These are phyloP conservation scores for Pelargonium fulgidum DNA, from an alignment of 441 rosid species.

Conservation along the genomic window DNA sequence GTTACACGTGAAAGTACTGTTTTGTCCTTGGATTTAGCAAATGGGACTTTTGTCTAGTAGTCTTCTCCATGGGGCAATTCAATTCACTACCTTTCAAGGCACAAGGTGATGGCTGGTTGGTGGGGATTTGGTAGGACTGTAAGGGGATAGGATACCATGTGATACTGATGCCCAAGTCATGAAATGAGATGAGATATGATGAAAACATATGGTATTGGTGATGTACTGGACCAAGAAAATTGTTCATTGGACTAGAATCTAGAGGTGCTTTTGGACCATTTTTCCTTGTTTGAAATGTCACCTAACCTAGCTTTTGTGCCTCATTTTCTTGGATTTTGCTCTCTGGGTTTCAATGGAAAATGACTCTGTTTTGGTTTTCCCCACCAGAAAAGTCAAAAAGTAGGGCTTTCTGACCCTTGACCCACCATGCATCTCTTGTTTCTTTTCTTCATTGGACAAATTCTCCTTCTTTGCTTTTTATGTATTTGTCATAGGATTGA, in stretches of 20 bases:
- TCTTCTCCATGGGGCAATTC: too few relatives aligned
- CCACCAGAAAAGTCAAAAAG: not conserved
- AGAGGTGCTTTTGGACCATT: not conserved
- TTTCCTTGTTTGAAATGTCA: conserved; percentile 3
- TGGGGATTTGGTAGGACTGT: too few relatives aligned
- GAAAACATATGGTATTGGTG: not conserved
- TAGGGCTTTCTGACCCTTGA: not conserved
- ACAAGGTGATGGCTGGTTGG: too few relatives aligned
- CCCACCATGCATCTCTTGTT: not conserved
- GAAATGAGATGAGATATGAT: not conserved
- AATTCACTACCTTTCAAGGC: too few relatives aligned
- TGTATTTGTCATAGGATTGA: too few relatives aligned
- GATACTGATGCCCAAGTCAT: too few relatives aligned
- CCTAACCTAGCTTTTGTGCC: not conserved
- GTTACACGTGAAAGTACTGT: too few relatives aligned
- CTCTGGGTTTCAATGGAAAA: not conserved
- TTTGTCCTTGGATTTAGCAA: too few relatives aligned
- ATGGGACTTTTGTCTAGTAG: too few relatives aligned
- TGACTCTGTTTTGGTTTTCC: not conserved
- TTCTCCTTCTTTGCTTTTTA: too few relatives aligned
- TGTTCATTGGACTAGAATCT: not conserved
- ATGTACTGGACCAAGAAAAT: not conserved
- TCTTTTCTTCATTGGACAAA: not conserved
- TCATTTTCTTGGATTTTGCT: conserved; percentile 1
- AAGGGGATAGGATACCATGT: too few relatives aligned